phyloP scores from a whole-genome alignment of 1,284 basidiomycete genomes.

The Sanguinoderma infundibulare region DNA sequence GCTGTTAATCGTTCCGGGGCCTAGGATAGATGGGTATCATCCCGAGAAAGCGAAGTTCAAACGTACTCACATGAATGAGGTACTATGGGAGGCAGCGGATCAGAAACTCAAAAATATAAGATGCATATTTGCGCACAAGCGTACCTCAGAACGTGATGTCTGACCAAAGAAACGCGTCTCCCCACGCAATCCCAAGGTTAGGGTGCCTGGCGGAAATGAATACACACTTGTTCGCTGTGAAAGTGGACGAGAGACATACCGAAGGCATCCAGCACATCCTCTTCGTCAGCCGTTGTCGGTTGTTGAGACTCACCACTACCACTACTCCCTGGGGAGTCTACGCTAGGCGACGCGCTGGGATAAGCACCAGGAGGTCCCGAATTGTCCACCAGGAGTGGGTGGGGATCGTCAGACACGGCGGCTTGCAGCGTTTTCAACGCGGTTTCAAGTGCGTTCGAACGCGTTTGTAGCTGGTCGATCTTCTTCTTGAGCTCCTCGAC shows the following conservation, averaged over 20 bases:
- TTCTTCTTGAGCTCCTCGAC: slow-evolving; percentile 70
- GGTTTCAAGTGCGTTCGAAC: slow-evolving; percentile 62
- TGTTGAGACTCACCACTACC: slow-evolving; percentile 2
- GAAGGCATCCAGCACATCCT: slow-evolving; percentile 58
- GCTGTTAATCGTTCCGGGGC: slow-evolving; percentile 24
- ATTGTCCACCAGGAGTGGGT: slow-evolving; percentile 46
- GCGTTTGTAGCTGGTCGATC: slow-evolving; percentile 55
- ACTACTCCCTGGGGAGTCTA: background rate
- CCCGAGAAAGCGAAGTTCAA: no score
- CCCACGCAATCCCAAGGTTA: slow-evolving; percentile 58
- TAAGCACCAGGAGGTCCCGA: background rate
- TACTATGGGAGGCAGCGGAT: slow-evolving; percentile 41
- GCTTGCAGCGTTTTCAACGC: slow-evolving; percentile 55
- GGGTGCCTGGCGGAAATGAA: slow-evolving; percentile 50
- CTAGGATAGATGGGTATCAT: slow-evolving; percentile 3
- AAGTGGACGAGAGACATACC: slow-evolving; percentile 40
- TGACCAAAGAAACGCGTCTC: slow-evolving; percentile 63
- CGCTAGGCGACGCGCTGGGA: background rate
- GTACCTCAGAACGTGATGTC: slow-evolving; percentile 67
- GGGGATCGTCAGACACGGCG: slow-evolving; percentile 48
- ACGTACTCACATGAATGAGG: slow-evolving; percentile 49
- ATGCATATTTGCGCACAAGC: slow-evolving; percentile 18
- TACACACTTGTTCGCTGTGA: background rate
- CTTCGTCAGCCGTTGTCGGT: slow-evolving; percentile 39
- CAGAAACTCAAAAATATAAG: background rate